Conservation (phyloP, 2,329 filamentous ascomycete genomes). For the Epichloe coenophiala region DNA sequence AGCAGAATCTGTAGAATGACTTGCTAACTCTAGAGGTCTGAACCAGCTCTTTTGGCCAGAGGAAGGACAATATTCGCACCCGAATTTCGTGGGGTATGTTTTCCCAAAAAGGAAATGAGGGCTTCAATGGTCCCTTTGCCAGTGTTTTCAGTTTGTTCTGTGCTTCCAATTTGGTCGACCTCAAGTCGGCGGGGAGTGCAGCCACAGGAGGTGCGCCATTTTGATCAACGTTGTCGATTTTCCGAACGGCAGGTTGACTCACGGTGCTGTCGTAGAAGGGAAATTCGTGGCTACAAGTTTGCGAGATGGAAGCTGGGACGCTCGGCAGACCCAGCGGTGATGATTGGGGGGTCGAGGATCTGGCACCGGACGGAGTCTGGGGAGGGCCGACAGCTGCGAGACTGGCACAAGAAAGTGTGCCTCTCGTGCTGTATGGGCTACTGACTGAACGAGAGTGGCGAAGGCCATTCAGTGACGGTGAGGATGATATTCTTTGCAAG, state of each 20-base stretch:
- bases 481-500: conserved; percentile 71
- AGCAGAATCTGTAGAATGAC: conserved; percentile 69
- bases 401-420: conserved; percentile 41
- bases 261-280: conserved; percentile 28
- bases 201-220: conserved; percentile 33
- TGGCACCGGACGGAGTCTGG: conserved; percentile 13
- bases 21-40: conserved; percentile 65
- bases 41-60: conserved; percentile 71
- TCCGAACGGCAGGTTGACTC: conserved; percentile 39
- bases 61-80: conserved; percentile 60
- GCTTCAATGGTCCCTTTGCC: conserved; percentile 14
- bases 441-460: conserved; percentile 52
- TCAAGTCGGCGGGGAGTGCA: conserved; percentile 50
- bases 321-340: conserved; percentile 26
- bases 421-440: conserved; percentile 49
- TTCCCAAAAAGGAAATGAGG: conserved; percentile 57
- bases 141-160: conserved; percentile 9
- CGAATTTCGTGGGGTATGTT: conserved; percentile 73
- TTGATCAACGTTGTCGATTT: conserved; percentile 34
- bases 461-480: conserved; percentile 53
- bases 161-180: conserved; percentile 25
- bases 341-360: conserved; percentile 21
- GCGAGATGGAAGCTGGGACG: conserved; percentile 25
- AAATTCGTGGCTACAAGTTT: conserved; percentile 26
- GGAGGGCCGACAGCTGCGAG: conserved; percentile 27